Percentiles rank a stretch among this genome's conserved stretches.
These are phyloP conservation scores for Sugiyamaella xylanicola DNA, from an alignment of 1,139 yeast species.

Conservation along the genomic window DNA sequence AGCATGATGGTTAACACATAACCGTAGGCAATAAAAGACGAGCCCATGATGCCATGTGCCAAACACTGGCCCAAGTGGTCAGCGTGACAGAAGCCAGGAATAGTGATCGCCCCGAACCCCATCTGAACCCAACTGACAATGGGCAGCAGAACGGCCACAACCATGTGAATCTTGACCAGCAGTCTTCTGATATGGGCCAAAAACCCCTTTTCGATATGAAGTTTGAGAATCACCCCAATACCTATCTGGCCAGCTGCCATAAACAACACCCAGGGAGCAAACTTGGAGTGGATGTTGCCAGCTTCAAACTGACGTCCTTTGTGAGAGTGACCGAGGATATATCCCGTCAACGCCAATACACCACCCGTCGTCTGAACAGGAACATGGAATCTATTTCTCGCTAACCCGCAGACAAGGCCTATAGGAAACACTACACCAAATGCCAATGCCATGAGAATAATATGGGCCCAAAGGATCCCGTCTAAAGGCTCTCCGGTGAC, in stretches of 20 bases:
- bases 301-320: conserved; percentile 43
- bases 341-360: conserved; percentile 43
- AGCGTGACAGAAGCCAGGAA: conserved; percentile 81
- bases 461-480: conserved; percentile 42
- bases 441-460: conserved; percentile 43
- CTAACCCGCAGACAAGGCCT: conserved; percentile 47
- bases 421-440: conserved; percentile 47
- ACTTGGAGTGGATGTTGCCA: conserved; percentile 40
- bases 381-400: conserved; percentile 44
- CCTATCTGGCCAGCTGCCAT: conserved; percentile 37
- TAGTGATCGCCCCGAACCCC: conserved; percentile 78
- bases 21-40: conserved; percentile 80
- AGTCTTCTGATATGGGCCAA: conserved; percentile 39
- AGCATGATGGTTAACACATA: conserved; percentile 66
- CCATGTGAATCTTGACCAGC: conserved; percentile 41
- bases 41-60: conserved; percentile 97
- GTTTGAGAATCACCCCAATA: conserved; percentile 42
- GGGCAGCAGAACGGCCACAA: conserved; percentile 45
- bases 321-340: conserved; percentile 45
- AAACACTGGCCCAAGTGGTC: conserved; percentile 86
- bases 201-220: conserved; percentile 42
- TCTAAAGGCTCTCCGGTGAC: conserved; percentile 33
- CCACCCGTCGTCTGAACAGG: conserved; percentile 45
- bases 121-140: conserved; percentile 63
- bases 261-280: conserved; percentile 40